A percentile compares a stretch with the other conserved stretches of the same genome.
These are phyloP conservation scores for Talaromyces ruber DNA, from an alignment of 495 filamentous ascomycete species.

Conservation along the genomic window DNA sequence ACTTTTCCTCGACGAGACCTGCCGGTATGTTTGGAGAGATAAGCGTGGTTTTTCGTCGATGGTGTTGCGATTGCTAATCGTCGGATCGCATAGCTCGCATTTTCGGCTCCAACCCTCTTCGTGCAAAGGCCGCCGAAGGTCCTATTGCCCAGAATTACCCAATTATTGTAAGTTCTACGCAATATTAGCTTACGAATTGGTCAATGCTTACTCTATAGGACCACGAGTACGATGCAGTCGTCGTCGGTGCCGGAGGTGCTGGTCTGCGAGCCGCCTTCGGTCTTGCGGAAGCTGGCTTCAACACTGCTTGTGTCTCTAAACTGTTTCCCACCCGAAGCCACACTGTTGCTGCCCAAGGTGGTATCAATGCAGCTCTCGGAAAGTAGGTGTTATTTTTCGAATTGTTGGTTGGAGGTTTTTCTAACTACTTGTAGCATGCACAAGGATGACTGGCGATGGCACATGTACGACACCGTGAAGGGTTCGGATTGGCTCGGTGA, in stretches of 20 bases:
- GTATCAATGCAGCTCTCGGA: conserved; percentile 93
- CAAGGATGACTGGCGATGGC: conserved; percentile 96
- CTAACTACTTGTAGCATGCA: conserved; percentile 47
- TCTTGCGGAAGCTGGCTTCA: conserved; percentile 94
- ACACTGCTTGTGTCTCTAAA: conserved; percentile 97
- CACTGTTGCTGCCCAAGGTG: conserved; percentile 76
- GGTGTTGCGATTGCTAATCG: conserved; percentile 22
- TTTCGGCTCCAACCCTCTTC: conserved; percentile 72
- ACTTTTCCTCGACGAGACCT: conserved; percentile 80
- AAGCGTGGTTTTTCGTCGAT: conserved; percentile 8
- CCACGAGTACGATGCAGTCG: conserved; percentile 80
- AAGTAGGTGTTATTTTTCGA: conserved; percentile 43
- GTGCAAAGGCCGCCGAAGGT: conserved; percentile 83
- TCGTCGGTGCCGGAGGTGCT: conserved; percentile 89
- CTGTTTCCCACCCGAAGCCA: conserved; percentile 93
- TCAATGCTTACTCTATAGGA: conserved; percentile 39
- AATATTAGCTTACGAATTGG: neutral
- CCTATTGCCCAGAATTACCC: conserved; percentile 82
- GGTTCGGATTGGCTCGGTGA: conserved; percentile 98
- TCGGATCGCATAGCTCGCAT: conserved; percentile 51
- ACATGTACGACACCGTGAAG: conserved; percentile 99
- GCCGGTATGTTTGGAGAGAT: conserved; percentile 50
- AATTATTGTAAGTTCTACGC: conserved; percentile 54
- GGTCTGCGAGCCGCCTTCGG: conserved; percentile 94
- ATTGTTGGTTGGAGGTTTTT: neutral